Evolutionary conservation across 2,329 filamentous ascomycete species (phyloP).

Genomic region (Penicillium olsonii): DNA sequence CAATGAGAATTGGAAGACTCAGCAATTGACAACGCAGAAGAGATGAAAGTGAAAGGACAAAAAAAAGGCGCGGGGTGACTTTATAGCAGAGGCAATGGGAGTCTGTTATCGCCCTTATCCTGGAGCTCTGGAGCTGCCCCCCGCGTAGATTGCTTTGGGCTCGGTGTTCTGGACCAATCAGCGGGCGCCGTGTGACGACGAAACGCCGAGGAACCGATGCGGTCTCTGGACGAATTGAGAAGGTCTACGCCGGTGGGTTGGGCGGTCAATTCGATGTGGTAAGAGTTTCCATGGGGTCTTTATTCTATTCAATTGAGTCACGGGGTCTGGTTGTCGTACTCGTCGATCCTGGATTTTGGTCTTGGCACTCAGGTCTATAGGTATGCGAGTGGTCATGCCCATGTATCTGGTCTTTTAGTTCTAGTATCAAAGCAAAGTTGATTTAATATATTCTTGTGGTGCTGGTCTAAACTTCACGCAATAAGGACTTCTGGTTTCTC

Average conservation of each 20-base stretch:
- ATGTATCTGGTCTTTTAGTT: too few relatives aligned
- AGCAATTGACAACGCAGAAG: too few relatives aligned
- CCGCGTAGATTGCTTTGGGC: constrained; percentile 24
- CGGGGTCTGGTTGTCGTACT: background rate
- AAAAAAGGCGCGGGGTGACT: constrained; percentile 16
- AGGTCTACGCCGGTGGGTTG: constrained; percentile 23
- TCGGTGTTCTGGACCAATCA: constrained; percentile 31
- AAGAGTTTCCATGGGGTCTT: constrained; percentile 7
- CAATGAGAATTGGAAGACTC: background rate
- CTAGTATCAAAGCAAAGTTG: too few relatives aligned
- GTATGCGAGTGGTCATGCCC: too few relatives aligned
- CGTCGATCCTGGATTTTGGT: background rate
- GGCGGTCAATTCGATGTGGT: constrained; percentile 11
- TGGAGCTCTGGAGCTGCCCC: constrained; percentile 23
- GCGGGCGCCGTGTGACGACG: background rate
- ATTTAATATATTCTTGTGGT: too few relatives aligned
- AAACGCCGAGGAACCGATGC: constrained; percentile 22
- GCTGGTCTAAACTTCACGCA: background rate
- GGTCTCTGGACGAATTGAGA: constrained; percentile 22
- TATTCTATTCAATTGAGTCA: background rate
- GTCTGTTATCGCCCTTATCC: constrained; percentile 19
- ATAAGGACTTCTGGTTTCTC: background rate
- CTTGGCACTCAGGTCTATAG: background rate
- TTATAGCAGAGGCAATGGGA: constrained; percentile 20
- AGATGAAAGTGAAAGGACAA: background rate